These are phyloP conservation scores for Vanrija sp. DNA, from an alignment of 1,284 basidiomycete species.

Conservation along the genomic window DNA sequence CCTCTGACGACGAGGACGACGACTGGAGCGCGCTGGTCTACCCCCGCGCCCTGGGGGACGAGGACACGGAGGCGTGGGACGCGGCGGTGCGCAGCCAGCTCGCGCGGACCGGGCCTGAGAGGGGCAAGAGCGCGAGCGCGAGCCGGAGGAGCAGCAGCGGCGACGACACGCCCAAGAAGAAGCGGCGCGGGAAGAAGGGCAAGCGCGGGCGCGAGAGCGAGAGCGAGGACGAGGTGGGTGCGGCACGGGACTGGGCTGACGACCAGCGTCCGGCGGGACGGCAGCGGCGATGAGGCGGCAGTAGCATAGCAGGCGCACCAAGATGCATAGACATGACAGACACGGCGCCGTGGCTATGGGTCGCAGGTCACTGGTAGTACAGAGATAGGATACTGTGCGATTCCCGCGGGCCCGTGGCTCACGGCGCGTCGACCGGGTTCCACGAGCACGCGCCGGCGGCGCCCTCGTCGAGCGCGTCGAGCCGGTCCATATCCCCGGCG, in stretches of 20 bases:
- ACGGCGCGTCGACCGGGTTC: slow-evolving; percentile 61
- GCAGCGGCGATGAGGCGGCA: not conserved
- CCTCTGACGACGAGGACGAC: slow-evolving; percentile 2
- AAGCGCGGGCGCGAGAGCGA: slow-evolving; percentile 7
- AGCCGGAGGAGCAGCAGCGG: not conserved
- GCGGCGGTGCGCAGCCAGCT: slow-evolving; percentile 11
- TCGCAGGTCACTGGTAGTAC: too few relatives aligned
- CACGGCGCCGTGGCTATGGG: too few relatives aligned
- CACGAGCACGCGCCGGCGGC: slow-evolving; percentile 60
- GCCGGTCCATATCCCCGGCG: slow-evolving; percentile 58
- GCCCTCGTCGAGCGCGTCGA: slow-evolving; percentile 64
- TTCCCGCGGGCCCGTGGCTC: not conserved
- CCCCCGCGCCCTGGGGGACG: slow-evolving; percentile 4
- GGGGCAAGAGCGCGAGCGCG: not conserved
- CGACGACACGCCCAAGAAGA: not conserved
- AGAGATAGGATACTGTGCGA: not conserved
- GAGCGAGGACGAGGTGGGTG: slow-evolving; percentile 4
- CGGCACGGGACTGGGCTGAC: not conserved
- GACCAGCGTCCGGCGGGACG: slow-evolving; percentile 3
- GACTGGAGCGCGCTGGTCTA: slow-evolving; percentile 7
- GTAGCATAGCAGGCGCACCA: not conserved
- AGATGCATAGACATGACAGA: slow-evolving; percentile 4
- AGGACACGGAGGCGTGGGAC: slow-evolving; percentile 11
- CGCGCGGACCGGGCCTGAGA: not conserved
- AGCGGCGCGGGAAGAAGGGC: not conserved